Percentiles rank a stretch among this genome's conserved stretches.
These are phyloP conservation scores for Pleurozium schreberi DNA, from an alignment of 225 moss, liverwort and hornwort genomes.

Conservation along the genomic window DNA sequence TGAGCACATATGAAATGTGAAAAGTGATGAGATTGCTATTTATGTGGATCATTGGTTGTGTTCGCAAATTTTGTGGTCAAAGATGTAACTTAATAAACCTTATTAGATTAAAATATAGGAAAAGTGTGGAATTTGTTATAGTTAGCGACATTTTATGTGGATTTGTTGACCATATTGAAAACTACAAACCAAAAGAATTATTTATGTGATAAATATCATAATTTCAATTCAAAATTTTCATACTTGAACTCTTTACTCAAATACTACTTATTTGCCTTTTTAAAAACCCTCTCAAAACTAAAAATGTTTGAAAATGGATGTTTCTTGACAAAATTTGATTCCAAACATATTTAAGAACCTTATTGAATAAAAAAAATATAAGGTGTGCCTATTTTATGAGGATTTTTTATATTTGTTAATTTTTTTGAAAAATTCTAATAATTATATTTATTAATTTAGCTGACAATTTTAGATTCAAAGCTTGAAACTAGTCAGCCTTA, in stretches of 20 bases:
- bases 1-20: neutral
- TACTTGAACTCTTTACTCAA: neutral
- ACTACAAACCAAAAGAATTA: neutral
- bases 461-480: neutral
- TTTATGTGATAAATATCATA: neutral
- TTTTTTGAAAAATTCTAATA: neutral
- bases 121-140: neutral
- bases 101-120: neutral
- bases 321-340: neutral
- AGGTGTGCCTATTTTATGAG: fast-evolving
- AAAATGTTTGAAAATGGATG: neutral
- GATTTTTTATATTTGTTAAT: neutral
- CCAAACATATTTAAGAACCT: neutral
- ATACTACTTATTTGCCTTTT: neutral
- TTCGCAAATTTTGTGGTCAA: neutral
- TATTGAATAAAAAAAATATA: too few relatives aligned
- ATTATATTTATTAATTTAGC: neutral
- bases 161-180: neutral
- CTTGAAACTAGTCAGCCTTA: neutral
- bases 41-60: neutral
- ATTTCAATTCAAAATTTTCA: neutral
- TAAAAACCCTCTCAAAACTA: neutral
- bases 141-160: neutral
- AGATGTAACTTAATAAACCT: neutral
- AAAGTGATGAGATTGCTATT: neutral